Percentiles rank a stretch among this genome's conserved stretches.
phyloP scores from a whole-genome alignment of 192 early-diverging fungal species.

The Gryganskiella cystojenkinii region DNA sequence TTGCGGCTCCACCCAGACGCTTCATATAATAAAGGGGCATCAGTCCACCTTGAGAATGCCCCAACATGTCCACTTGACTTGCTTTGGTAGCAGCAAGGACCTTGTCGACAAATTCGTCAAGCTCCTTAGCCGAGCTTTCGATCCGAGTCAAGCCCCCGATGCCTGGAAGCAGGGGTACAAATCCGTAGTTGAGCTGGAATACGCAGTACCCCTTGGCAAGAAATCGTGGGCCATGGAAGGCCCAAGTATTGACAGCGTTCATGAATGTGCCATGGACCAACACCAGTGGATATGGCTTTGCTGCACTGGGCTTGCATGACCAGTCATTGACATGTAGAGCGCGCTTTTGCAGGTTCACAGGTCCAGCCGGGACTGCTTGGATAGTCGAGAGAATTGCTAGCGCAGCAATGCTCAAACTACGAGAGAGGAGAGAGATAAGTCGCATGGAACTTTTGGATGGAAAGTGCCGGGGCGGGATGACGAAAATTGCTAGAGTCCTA shows the following conservation, averaged over 20 bases:
- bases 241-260: background rate
- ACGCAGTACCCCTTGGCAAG: slow-evolving; percentile 12
- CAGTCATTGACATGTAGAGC: slow-evolving; percentile 1
- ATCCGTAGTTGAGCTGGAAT: slow-evolving; percentile 7
- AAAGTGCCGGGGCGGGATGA: no score
- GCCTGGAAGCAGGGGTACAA: no score
- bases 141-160: background rate
- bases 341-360: no score
- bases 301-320: background rate
- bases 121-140: background rate
- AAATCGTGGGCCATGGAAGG: slow-evolving; percentile 1
- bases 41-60: slow-evolving; percentile 2
- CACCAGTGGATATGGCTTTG: background rate
- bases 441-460: no score
- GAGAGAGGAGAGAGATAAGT: no score
- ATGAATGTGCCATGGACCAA: background rate
- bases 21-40: slow-evolving; percentile 11
- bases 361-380: no score
- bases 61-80: slow-evolving; percentile 3
- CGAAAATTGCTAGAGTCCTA: no score
- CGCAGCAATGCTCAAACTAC: no score
- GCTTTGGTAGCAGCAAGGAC: slow-evolving; percentile 3
- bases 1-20: slow-evolving; percentile 10
- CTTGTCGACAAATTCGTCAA: slow-evolving; percentile 11
- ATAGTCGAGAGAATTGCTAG: no score